Conservation (phyloP, 2,329 filamentous ascomycete genomes). For the Dothiorella sarmentorum region DNA sequence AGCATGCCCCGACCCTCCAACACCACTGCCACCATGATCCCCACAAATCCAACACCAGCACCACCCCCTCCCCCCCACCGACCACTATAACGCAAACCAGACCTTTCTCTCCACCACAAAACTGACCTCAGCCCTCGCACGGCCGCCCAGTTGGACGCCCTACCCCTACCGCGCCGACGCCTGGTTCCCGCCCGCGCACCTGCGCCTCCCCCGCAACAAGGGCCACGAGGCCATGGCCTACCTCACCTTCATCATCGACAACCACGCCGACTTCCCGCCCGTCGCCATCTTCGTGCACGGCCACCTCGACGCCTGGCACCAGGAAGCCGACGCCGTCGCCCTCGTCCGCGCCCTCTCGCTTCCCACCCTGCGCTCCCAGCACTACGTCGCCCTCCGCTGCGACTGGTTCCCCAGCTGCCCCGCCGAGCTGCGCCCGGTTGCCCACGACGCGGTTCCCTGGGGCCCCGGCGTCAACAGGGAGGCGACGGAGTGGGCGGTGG, state of each 20-base stretch:
- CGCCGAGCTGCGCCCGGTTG: slow-evolving; percentile 17
- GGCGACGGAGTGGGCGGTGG: slow-evolving; percentile 17
- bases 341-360: slow-evolving; percentile 16
- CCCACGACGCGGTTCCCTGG: slow-evolving; percentile 17
- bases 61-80: too few relatives aligned
- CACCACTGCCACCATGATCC: not conserved
- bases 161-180: slow-evolving; percentile 15
- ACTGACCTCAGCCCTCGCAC: too few relatives aligned
- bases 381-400: slow-evolving; percentile 20
- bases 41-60: too few relatives aligned
- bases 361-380: not conserved
- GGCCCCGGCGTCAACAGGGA: slow-evolving; percentile 19
- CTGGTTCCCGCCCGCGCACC: slow-evolving; percentile 15
- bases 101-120: not conserved
- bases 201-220: slow-evolving; percentile 20
- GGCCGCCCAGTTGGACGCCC: slow-evolving; percentile 18
- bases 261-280: slow-evolving; percentile 19
- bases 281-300: slow-evolving; percentile 20
- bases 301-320: slow-evolving; percentile 21
- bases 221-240: slow-evolving; percentile 23
- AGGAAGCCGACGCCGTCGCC: slow-evolving; percentile 17
- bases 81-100: too few relatives aligned
- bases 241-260: slow-evolving; percentile 21
- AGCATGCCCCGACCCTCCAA: not conserved
- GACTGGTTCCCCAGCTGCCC: slow-evolving; percentile 21